Evolutionary conservation across 768 basidiomycete genomes (phyloP), one percentile per base, ranked within the genome.

Genomic region (Russula olivacea): DNA sequence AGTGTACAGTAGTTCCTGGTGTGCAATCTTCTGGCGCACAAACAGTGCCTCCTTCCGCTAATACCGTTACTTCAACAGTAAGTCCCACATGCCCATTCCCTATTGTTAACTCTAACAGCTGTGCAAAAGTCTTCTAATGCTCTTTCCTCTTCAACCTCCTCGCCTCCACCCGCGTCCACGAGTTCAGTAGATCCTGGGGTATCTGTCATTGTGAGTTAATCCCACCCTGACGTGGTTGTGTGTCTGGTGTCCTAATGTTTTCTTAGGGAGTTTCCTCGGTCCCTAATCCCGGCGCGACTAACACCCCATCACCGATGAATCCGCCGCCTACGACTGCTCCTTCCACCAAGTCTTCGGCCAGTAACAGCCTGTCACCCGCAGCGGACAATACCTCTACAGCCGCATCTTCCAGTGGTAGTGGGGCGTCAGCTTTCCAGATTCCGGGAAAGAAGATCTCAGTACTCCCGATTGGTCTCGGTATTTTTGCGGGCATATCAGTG

Each of bases 401-500:
- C 14, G 38, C 58, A n/a, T 61, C 69, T 17, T 61, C 72, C 19
- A 62, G 74, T 5, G 66, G 74, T 21, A 62, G 74, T 5, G 66
- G 74, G 21, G 43, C 54, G 10, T 73, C 76, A 3, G 72, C 79
- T 4, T 89, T 90, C 72, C 68, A 75, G 34, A 75, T 91, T 41
- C 91, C 91, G 12, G 91, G 91, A 23, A 88, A 83, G 75, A 78
- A 80, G 61, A 68, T 93, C 19, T 81, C 83, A 47, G 91, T 93
- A 4, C 78, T 92, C 38, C 91, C 91, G 0, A 85, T 93, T 66
- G 91, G 91, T 66, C 79, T 93, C 48, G 89, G 87, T 56, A 81
- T 94, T 11, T 93, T 89, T 70, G 89, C 87, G 51, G 91, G 91
- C 66, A 87, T 96, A 63, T 90, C 90, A 34, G 87, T 87, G 9